These are phyloP conservation scores for Penstemon davidsonii DNA, from an alignment of 257 asterid genomes.

Conservation along the genomic window DNA sequence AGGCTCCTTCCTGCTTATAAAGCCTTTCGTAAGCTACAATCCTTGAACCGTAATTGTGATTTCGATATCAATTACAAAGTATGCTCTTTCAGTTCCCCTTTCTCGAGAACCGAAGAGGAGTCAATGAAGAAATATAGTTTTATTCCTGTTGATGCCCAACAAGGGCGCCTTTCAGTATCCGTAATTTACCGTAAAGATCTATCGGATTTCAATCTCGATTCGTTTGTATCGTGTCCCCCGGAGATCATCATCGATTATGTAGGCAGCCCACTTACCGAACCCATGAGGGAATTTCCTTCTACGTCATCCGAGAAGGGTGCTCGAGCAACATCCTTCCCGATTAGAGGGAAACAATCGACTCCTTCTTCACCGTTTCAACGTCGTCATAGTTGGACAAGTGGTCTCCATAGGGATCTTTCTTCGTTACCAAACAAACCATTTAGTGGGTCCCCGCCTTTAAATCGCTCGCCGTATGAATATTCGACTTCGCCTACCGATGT, in stretches of 20 bases:
- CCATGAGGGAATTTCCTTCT: constrained; percentile 23
- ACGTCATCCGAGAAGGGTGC: not conserved
- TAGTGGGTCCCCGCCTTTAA: constrained; percentile 67
- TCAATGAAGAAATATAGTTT: constrained; percentile 72
- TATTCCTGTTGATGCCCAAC: constrained; percentile 75
- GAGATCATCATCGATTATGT: constrained; percentile 89
- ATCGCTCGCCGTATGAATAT: constrained; percentile 51
- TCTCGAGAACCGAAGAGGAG: constrained; percentile 73
- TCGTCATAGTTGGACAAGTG: constrained; percentile 98
- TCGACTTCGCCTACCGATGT: constrained; percentile 56
- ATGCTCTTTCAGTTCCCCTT: constrained; percentile 70
- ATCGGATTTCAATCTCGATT: constrained; percentile 70
- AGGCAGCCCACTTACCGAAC: constrained; percentile 58
- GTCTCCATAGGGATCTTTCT: constrained; percentile 62
- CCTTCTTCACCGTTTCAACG: constrained; percentile 65
- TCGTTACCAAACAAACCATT: constrained; percentile 48
- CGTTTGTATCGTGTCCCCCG: constrained; percentile 66
- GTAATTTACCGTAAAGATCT: constrained; percentile 76
- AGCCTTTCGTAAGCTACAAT: constrained; percentile 73
- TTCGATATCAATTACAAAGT: constrained; percentile 86
- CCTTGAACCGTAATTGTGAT: constrained; percentile 61
- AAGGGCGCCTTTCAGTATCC: constrained; percentile 80
- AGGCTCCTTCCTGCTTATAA: constrained; percentile 92
- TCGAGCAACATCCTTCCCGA: constrained; percentile 14
- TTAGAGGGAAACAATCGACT: constrained; percentile 58